These are phyloP conservation scores for Bullera alba DNA, from an alignment of 768 basidiomycete genomes.

Conservation along the genomic window DNA sequence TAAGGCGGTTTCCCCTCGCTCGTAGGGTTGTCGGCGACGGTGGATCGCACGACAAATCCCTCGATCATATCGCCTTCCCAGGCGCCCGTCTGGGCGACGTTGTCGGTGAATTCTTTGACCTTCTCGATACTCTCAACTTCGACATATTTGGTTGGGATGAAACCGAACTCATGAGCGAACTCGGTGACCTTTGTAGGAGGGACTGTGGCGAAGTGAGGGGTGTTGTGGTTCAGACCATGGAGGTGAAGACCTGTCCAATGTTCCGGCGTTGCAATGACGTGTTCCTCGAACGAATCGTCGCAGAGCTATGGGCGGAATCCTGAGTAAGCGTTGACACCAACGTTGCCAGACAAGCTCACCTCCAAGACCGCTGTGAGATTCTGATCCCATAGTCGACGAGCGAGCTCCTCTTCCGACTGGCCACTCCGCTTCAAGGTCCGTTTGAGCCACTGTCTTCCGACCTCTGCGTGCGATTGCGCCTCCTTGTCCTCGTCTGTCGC, in stretches of 20 bases:
- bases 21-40: constrained; percentile 48
- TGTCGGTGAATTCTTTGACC: constrained; percentile 66
- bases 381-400: constrained; percentile 65
- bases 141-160: constrained; percentile 67
- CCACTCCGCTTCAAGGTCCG: constrained; percentile 59
- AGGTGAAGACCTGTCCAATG: constrained; percentile 84
- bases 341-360: constrained; percentile 52
- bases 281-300: constrained; percentile 95
- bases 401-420: constrained; percentile 67
- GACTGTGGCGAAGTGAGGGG: constrained; percentile 63
- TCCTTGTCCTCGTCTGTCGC: constrained; percentile 9
- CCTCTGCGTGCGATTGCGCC: constrained; percentile 63
- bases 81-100: constrained; percentile 59
- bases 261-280: constrained; percentile 74
- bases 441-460: constrained; percentile 75
- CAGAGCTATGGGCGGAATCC: constrained; percentile 60
- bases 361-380: constrained; percentile 88
- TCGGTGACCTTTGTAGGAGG: constrained; percentile 60
- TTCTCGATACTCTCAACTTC: constrained; percentile 57
- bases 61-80: constrained; percentile 84
- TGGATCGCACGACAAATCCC: constrained; percentile 86
- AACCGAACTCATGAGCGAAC: constrained; percentile 86
- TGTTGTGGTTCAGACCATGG: constrained; percentile 76
- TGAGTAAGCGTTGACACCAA: background rate
- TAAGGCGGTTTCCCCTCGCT: constrained; percentile 56